Conservation (phyloP, 1,139 yeast species). For the Geotrichum candidum region DNA sequence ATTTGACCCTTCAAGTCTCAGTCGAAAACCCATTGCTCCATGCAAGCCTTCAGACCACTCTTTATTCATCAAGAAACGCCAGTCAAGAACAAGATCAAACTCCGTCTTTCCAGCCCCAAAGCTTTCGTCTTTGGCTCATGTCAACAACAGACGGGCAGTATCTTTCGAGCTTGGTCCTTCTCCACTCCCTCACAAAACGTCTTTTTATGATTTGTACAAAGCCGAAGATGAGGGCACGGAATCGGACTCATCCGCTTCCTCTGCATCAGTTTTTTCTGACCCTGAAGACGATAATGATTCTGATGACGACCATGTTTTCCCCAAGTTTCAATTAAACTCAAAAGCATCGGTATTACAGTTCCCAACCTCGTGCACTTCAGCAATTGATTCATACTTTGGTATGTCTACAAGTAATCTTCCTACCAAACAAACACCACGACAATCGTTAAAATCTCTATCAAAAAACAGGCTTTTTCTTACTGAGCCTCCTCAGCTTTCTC, state of each 20-base stretch:
- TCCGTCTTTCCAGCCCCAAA: neutral
- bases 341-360: neutral
- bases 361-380: slow-evolving; percentile 11
- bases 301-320: neutral
- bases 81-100: slow-evolving; percentile 10
- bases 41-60: slow-evolving; percentile 17
- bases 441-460: slow-evolving; percentile 23
- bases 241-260: slow-evolving; percentile 2
- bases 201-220: slow-evolving; percentile 7
- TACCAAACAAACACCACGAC: slow-evolving; percentile 2
- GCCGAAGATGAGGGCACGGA: slow-evolving; percentile 5
- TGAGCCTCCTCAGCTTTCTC: slow-evolving; percentile 9
- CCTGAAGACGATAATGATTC: slow-evolving; percentile 7
- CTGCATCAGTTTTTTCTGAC: neutral
- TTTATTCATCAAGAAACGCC: slow-evolving; percentile 12
- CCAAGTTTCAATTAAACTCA: neutral
- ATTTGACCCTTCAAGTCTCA: neutral
- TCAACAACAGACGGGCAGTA: neutral
- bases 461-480: slow-evolving; percentile 11
- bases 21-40: slow-evolving; percentile 11
- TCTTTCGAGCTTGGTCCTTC: slow-evolving; percentile 10
- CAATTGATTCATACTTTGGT: slow-evolving; percentile 16
- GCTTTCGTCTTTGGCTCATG: neutral
- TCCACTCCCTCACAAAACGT: slow-evolving; percentile 22
- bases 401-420: slow-evolving; percentile 14